Evolutionary conservation across 179 eudicot species (phyloP).

Genomic region (Spergularia azorica): DNA sequence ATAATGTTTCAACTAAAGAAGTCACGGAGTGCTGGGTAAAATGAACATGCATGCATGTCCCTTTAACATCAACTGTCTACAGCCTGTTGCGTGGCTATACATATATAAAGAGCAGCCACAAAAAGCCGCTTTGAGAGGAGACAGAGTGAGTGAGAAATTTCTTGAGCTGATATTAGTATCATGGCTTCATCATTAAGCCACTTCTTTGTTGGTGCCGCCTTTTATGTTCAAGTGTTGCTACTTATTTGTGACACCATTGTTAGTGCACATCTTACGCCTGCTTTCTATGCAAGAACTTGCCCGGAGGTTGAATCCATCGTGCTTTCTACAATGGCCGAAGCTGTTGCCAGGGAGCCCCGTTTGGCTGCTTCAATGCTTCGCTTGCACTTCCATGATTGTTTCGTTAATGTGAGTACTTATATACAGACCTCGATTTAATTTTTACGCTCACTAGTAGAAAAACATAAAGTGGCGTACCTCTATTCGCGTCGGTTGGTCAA

Average conservation of each 20-base stretch:
- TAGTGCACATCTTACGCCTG: slow-evolving; percentile 34
- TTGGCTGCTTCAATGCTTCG: slow-evolving; percentile 47
- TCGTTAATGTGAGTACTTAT: slow-evolving; percentile 37
- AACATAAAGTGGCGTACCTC: too few relatives aligned
- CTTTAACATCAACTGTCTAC: slow-evolving; percentile 19
- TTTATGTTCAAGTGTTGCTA: not conserved
- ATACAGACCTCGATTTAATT: not conserved
- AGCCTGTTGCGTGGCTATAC: not conserved
- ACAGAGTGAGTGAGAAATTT: not conserved
- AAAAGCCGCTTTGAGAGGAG: not conserved
- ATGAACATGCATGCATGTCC: not conserved
- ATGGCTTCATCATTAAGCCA: slow-evolving; percentile 3
- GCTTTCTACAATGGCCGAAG: slow-evolving; percentile 30
- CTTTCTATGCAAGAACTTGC: slow-evolving; percentile 31
- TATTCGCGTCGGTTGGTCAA: too few relatives aligned
- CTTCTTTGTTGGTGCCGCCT: not conserved
- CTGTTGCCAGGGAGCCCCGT: slow-evolving; percentile 31
- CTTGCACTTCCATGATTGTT: slow-evolving; percentile 50
- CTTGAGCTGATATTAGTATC: not conserved
- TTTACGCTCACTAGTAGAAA: too few relatives aligned
- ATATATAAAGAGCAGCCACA: not conserved
- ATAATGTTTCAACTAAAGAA: slow-evolving; percentile 4
- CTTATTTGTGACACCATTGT: not conserved
- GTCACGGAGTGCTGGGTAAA: slow-evolving; percentile 15
- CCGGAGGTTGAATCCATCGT: slow-evolving; percentile 33